phyloP scores from a whole-genome alignment of 2,329 filamentous ascomycete species.

The Fusarium acutatum region DNA sequence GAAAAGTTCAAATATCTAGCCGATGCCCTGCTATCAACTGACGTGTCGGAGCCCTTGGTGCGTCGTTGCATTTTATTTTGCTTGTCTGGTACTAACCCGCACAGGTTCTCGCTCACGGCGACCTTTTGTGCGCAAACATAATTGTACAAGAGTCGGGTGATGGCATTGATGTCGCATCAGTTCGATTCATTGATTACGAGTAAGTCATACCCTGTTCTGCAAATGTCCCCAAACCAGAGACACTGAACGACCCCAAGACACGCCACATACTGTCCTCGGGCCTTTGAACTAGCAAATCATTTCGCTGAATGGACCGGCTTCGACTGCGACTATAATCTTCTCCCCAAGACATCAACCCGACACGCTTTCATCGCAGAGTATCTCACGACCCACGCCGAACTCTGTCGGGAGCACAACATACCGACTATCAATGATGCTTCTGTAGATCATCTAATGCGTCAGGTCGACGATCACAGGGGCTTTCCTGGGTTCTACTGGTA shows the following conservation, averaged over 20 bases:
- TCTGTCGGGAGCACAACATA: neutral
- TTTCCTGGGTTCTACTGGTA: slow-evolving; percentile 38
- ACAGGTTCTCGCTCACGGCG: slow-evolving; percentile 35
- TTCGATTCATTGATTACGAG: slow-evolving; percentile 39
- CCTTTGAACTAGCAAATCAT: slow-evolving; percentile 37
- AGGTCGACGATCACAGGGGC: slow-evolving; percentile 32
- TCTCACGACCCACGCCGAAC: slow-evolving; percentile 11
- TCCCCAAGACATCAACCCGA: slow-evolving; percentile 27
- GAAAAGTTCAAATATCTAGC: slow-evolving; percentile 29
- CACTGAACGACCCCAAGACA: slow-evolving; percentile 18
- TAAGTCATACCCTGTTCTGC: slow-evolving; percentile 9
- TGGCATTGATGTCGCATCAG: slow-evolving; percentile 5
- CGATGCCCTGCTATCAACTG: slow-evolving; percentile 4
- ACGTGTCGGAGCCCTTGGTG: slow-evolving; percentile 27
- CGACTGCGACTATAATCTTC: slow-evolving; percentile 25
- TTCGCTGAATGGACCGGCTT: slow-evolving; percentile 38
- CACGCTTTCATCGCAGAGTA: slow-evolving; percentile 29
- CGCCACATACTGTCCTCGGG: slow-evolving; percentile 33
- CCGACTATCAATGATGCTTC: slow-evolving; percentile 13
- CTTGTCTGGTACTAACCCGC: neutral
- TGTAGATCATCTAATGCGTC: slow-evolving; percentile 23
- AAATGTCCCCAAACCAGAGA: neutral
- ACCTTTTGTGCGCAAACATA: slow-evolving; percentile 35
- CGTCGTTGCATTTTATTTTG: neutral
- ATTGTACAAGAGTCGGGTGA: slow-evolving; percentile 25